These are phyloP conservation scores for Calonectria hawksworthii DNA, from an alignment of 2,329 filamentous ascomycete species.

Conservation along the genomic window DNA sequence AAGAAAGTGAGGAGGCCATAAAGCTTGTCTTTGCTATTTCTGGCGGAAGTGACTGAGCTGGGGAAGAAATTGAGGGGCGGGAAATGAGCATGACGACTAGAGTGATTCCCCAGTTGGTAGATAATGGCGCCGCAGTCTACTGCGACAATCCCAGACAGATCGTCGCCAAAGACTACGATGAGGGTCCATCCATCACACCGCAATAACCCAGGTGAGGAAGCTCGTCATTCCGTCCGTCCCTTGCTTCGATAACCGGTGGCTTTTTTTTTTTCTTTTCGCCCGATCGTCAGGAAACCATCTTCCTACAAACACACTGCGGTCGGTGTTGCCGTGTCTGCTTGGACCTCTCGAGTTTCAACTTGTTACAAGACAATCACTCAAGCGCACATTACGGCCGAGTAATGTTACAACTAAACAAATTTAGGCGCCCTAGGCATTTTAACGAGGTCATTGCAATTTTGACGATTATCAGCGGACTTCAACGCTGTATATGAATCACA, in stretches of 20 bases:
- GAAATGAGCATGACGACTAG: constrained; percentile 42
- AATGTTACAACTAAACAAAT: not conserved
- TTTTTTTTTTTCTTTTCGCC: not conserved
- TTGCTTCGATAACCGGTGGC: not conserved
- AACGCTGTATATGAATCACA: not conserved
- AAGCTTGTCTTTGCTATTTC: constrained; percentile 18
- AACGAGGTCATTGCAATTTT: too few relatives aligned
- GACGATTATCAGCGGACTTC: not conserved
- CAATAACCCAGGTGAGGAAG: not conserved
- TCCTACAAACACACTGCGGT: not conserved
- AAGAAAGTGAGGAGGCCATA: not conserved
- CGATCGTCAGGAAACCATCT: not conserved
- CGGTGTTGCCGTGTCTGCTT: not conserved
- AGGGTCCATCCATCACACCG: constrained; percentile 7
- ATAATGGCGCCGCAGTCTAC: constrained; percentile 35
- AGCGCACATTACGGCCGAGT: not conserved
- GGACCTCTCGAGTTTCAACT: not conserved
- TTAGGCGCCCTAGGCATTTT: not conserved
- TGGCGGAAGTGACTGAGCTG: constrained; percentile 3
- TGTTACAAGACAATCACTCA: not conserved
- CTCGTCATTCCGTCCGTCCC: not conserved
- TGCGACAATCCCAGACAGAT: constrained; percentile 39
- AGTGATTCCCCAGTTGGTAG: constrained; percentile 29
- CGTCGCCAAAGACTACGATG: constrained; percentile 30
- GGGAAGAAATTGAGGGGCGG: constrained; percentile 17